These are phyloP conservation scores for Calonectria naviculata DNA, from an alignment of 2,329 filamentous ascomycete genomes.

Conservation along the genomic window DNA sequence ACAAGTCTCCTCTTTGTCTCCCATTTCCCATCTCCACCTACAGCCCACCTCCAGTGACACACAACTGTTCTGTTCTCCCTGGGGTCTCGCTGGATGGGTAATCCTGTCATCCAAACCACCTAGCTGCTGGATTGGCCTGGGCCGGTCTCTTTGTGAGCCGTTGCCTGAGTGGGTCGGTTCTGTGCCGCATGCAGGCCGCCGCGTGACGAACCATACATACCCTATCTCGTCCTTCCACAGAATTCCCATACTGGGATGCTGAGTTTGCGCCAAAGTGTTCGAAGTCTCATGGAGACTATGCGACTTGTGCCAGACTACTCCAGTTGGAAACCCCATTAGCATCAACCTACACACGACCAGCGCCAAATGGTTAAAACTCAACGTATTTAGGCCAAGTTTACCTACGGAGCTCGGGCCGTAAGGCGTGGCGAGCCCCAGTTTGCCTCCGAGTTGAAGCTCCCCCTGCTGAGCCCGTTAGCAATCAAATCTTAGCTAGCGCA, in stretches of 20 bases:
- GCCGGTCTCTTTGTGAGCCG: constrained; percentile 28
- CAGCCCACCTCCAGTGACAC: constrained; percentile 16
- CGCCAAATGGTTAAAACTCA: constrained; percentile 27
- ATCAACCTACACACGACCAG: constrained; percentile 21
- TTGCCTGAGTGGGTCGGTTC: constrained; percentile 38
- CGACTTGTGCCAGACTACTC: constrained; percentile 1
- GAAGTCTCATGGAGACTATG: constrained; percentile 11
- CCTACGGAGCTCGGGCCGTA: constrained; percentile 24
- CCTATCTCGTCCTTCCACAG: constrained; percentile 21
- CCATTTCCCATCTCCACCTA: constrained; percentile 17
- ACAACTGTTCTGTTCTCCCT: constrained; percentile 24
- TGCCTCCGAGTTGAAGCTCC: constrained; percentile 28
- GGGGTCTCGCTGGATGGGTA: constrained; percentile 25
- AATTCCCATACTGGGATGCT: constrained; percentile 23
- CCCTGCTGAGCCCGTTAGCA: constrained; percentile 33
- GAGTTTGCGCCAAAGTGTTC: constrained; percentile 12
- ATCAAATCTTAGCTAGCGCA: constrained; percentile 43
- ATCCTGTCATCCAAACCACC: constrained; percentile 28
- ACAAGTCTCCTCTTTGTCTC: constrained; percentile 17
- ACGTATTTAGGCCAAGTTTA: constrained; percentile 21
- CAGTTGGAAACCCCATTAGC: constrained; percentile 10
- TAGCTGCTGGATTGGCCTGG: constrained; percentile 22
- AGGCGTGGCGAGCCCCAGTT: constrained; percentile 15
- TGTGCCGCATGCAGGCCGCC: constrained; percentile 40
- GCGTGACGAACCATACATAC: constrained; percentile 40